Evolutionary conservation across 2,329 filamentous ascomycete genomes (phyloP), one percentile per base, ranked within the genome.

Genomic region (Phoma sp.): DNA sequence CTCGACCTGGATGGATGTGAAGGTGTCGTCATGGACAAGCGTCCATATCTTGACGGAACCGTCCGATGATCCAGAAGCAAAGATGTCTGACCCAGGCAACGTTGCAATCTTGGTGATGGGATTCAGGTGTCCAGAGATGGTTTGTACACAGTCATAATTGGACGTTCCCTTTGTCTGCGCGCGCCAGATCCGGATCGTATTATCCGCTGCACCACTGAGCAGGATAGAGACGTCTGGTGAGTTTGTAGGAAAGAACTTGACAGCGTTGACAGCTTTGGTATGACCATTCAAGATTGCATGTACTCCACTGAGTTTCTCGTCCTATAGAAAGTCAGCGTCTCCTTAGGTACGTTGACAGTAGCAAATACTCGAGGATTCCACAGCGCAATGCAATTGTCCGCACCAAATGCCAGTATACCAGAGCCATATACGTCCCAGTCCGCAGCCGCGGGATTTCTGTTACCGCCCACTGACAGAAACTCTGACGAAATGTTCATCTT

Each of bases 371-470:
- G 76, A 51, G 92, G 92, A 71, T 87, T 82, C 95, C 95, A 99
- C 36, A 98, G 73, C 38, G 92, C 94, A 65, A 99, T 84, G 77
- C 95, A 95, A 65, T 88, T 87, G 76, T 96, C 91, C 8, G 93
- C 89, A 29, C 95, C 95, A 78, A 91, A 99, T 27, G 92, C 95
- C 49, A 99, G 81, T 39, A 92, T 73, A 9, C 89, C 90, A 19
- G 80, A 79, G 60, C 74, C 70, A 17, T 83, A 78, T 19, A 77
- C 71, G 71, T 90, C 87, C 95, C 95, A 99, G 78, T 98, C 94
- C 25, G 94, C 93, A 25, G 92, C 90, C 15, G 89, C 88, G 17
- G 94, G 90, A 69, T 98, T 91, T 67, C 94, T 85, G 76, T 98
- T 99, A 41, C 92, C 94, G 57, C 95, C 95, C 60, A 88, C 87